Percentiles rank a stretch among this genome's conserved stretches.
phyloP scores from a whole-genome alignment of 176 grass and related monocot species.

The Avena eriantha region DNA sequence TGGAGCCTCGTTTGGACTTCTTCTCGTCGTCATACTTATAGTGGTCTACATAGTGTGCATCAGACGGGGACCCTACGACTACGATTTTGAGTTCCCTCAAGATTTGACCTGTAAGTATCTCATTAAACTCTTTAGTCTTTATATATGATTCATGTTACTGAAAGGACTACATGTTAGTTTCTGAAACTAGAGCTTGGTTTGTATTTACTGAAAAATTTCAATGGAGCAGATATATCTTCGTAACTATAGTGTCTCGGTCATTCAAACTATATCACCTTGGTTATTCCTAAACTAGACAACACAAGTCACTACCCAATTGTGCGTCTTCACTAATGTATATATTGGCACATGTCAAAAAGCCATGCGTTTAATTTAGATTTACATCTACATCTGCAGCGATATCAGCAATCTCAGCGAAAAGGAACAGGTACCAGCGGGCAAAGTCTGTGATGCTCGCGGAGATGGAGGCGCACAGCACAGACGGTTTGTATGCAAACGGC shows the following conservation, averaged over 20 bases:
- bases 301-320: no score
- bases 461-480: slow-evolving; percentile 76
- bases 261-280: background rate
- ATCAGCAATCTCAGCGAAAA: slow-evolving; percentile 88
- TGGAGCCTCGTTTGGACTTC: slow-evolving; percentile 72
- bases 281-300: background rate
- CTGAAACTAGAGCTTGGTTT: background rate
- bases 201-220: background rate
- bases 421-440: slow-evolving; percentile 94
- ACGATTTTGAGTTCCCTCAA: slow-evolving; percentile 98
- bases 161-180: background rate
- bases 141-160: slow-evolving; percentile 5
- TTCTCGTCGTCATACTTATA: slow-evolving; percentile 73
- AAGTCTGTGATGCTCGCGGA: slow-evolving; percentile 96
- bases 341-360: background rate
- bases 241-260: background rate
- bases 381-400: slow-evolving; percentile 37
- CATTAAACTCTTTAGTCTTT: background rate
- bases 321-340: background rate
- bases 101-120: slow-evolving; percentile 56
- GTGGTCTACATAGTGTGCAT: slow-evolving; percentile 88
- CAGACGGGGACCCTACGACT: slow-evolving; percentile 73
- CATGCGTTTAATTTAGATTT: background rate
- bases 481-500: slow-evolving; percentile 60
- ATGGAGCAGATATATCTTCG: background rate